Percentiles rank a stretch among this genome's conserved stretches.
Conservation (phyloP, 2,329 filamentous ascomycete species). For the Clarireedia paspali region DNA sequence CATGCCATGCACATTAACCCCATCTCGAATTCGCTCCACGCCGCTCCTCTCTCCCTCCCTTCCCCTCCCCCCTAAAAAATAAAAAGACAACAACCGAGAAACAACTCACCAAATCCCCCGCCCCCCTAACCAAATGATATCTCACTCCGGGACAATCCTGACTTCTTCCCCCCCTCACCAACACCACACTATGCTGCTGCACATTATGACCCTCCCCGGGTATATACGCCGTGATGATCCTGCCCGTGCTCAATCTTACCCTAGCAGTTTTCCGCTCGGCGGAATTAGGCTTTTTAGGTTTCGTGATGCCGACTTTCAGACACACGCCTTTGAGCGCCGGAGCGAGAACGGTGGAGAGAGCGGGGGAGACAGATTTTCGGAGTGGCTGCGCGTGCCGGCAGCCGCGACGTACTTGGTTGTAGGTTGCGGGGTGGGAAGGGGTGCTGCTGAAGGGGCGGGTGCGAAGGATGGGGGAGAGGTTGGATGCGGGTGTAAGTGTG, state of each 20-base stretch:
- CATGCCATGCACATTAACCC: not conserved
- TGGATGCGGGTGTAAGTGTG: slow-evolving; percentile 15
- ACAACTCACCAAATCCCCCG: slow-evolving; percentile 79
- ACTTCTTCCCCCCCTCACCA: slow-evolving; percentile 84
- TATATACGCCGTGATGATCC: slow-evolving; percentile 86
- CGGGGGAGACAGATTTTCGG: slow-evolving; percentile 82
- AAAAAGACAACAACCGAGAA: not conserved
- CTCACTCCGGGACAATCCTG: slow-evolving; percentile 99
- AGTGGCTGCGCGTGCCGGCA: slow-evolving; percentile 73
- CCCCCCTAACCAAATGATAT: slow-evolving; percentile 87
- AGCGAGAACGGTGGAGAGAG: slow-evolving; percentile 58
- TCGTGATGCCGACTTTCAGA: slow-evolving; percentile 84
- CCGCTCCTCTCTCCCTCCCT: not conserved
- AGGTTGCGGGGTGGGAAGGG: not conserved
- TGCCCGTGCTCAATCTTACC: slow-evolving; percentile 80
- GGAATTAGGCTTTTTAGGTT: slow-evolving; percentile 98
- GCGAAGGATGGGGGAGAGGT: slow-evolving; percentile 26
- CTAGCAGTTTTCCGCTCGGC: slow-evolving; percentile 93
- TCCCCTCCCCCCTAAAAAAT: not conserved
- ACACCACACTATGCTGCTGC: slow-evolving; percentile 95
- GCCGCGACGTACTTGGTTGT: slow-evolving; percentile 35
- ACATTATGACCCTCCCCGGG: slow-evolving; percentile 98
- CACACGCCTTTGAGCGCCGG: slow-evolving; percentile 94
- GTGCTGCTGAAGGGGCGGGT: slow-evolving; percentile 20
- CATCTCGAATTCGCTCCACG: not conserved